Evolutionary conservation across 768 basidiomycete genomes (phyloP).

Genomic region (Russula griseocarnosa): DNA sequence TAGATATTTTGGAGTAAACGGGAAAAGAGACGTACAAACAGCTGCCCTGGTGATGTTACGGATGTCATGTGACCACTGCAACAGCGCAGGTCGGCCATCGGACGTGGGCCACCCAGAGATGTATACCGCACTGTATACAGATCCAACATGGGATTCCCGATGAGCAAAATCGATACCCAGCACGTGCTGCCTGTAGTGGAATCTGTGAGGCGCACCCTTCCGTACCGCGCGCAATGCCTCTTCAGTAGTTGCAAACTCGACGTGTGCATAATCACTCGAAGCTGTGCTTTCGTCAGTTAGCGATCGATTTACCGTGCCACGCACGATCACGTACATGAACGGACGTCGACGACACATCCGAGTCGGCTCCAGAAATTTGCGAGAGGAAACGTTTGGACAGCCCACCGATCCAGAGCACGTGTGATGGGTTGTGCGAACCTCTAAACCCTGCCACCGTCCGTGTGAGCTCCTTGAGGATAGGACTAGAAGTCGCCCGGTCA

Average conservation of each 20-base stretch:
- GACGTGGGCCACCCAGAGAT: background rate
- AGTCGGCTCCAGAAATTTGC: constrained; percentile 22
- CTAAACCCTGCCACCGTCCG: constrained; percentile 1
- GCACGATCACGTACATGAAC: constrained; percentile 9
- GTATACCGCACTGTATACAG: constrained; percentile 6
- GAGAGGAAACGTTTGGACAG: background rate
- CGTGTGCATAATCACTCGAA: constrained; percentile 14
- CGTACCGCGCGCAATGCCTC: constrained; percentile 14
- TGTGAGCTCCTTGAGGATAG: constrained; percentile 10
- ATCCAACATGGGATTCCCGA: background rate
- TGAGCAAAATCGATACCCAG: background rate
- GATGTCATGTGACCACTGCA: constrained; percentile 1
- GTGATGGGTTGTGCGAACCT: constrained; percentile 9
- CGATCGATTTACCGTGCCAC: background rate
- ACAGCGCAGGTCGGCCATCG: too few relatives aligned
- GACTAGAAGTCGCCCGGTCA: background rate
- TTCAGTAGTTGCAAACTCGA: constrained; percentile 21
- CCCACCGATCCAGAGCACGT: constrained; percentile 19
- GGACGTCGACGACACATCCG: constrained; percentile 23
- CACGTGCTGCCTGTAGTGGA: constrained; percentile 2
- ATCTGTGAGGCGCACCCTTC: constrained; percentile 15
- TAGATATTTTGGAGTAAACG: too few relatives aligned
- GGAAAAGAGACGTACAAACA: too few relatives aligned
- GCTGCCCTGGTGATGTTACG: too few relatives aligned
- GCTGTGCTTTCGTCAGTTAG: background rate